Conservation (phyloP, 306 rosid genomes). For the Cicer bijugum region DNA sequence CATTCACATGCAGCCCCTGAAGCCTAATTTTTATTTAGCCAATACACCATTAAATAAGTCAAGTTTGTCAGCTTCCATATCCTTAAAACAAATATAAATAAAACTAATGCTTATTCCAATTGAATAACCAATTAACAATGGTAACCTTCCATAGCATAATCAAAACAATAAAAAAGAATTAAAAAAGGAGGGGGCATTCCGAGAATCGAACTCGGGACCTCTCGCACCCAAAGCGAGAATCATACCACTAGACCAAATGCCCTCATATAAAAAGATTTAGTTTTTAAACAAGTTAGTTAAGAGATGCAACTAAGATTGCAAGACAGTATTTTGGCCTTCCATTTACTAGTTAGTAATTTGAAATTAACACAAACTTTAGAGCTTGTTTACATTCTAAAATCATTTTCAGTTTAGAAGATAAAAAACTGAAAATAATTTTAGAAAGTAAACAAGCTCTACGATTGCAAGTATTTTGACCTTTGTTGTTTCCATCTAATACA, state of each 20-base stretch:
- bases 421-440: too few species aligned
- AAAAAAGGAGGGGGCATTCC: background rate
- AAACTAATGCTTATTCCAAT: background rate
- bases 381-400: too few species aligned
- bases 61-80: background rate
- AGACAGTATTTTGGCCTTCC: too few species aligned
- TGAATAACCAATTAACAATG: background rate
- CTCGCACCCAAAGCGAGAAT: conserved; percentile 56
- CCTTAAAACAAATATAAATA: background rate
- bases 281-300: background rate
- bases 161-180: too few species aligned
- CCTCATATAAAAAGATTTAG: background rate
- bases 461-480: too few species aligned
- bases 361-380: too few species aligned
- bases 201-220: conserved; percentile 18
- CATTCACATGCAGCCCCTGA: background rate
- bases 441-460: too few species aligned
- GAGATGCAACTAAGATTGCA: too few species aligned
- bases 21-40: background rate
- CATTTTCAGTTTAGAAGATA: too few species aligned
- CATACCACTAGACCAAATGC: conserved; percentile 60
- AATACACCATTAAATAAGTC: background rate
- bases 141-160: background rate
- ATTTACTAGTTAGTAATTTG: too few species aligned
- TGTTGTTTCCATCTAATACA: too few species aligned